These are phyloP conservation scores for Talaromyces albobiverticillius DNA, from an alignment of 2,329 filamentous ascomycete genomes.

Conservation along the genomic window DNA sequence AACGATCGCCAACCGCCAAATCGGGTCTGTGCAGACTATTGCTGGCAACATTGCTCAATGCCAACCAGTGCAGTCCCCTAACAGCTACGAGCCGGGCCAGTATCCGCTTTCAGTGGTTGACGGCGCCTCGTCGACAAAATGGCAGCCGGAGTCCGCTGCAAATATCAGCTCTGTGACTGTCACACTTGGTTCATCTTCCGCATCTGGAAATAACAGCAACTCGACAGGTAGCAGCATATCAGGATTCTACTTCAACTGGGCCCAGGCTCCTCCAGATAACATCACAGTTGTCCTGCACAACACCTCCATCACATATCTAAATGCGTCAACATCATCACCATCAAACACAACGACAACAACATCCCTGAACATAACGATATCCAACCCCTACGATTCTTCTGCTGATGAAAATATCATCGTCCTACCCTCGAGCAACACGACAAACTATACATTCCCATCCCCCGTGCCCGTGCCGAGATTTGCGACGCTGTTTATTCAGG, in stretches of 20 bases:
- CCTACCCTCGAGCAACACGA: constrained; percentile 41
- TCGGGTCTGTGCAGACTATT: constrained; percentile 53
- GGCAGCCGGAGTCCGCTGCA: constrained; percentile 58
- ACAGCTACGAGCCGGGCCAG: constrained; percentile 59
- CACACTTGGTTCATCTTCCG: constrained; percentile 38
- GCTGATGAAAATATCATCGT: constrained; percentile 32
- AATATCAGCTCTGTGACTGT: constrained; percentile 56
- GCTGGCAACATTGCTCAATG: constrained; percentile 65
- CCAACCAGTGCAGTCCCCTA: constrained; percentile 49
- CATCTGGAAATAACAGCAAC: constrained; percentile 27
- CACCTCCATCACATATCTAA: constrained; percentile 25
- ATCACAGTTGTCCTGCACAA: constrained; percentile 58
- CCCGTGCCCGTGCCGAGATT: constrained; percentile 36
- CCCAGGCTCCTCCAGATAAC: constrained; percentile 51
- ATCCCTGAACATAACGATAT: constrained; percentile 22
- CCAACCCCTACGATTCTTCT: constrained; percentile 32
- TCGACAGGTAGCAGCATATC: constrained; percentile 30
- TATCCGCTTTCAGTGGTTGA: constrained; percentile 67
- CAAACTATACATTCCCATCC: constrained; percentile 33
- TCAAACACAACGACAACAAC: neutral
- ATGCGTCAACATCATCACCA: constrained; percentile 26
- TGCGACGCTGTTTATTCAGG: constrained; percentile 44
- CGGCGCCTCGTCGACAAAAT: constrained; percentile 63
- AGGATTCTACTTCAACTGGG: constrained; percentile 61
- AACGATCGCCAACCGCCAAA: constrained; percentile 57